Percentiles rank a stretch among this genome's conserved stretches.
These are phyloP conservation scores for Ilyonectria robusta DNA, from an alignment of 2,329 filamentous ascomycete species.

Conservation along the genomic window DNA sequence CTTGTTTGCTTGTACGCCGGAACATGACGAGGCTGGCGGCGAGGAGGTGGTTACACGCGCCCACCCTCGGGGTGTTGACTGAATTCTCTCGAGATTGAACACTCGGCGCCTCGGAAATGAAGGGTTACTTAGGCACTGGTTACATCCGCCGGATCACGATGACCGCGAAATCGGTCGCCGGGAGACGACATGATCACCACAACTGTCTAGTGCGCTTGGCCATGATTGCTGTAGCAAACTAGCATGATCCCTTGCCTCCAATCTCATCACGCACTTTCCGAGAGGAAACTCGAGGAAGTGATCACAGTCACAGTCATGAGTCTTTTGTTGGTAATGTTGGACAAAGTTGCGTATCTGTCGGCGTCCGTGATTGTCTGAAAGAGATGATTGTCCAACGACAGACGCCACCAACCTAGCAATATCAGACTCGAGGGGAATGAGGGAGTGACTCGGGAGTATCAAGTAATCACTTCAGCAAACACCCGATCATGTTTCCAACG, in stretches of 20 bases:
- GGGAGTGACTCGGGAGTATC: no score
- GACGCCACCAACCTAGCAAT: neutral
- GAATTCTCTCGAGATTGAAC: neutral
- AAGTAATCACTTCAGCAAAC: neutral
- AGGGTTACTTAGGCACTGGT: neutral
- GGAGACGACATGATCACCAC: conserved; percentile 2
- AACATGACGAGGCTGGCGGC: conserved; percentile 21
- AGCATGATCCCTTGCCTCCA: neutral
- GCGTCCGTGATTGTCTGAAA: neutral
- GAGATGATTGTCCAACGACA: conserved; percentile 9
- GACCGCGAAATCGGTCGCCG: neutral
- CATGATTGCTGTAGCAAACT: neutral
- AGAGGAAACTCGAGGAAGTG: neutral
- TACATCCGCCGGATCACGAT: neutral
- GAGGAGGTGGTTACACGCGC: neutral
- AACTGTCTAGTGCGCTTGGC: neutral
- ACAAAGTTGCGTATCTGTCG: neutral
- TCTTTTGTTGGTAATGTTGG: neutral
- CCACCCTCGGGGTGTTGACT: neutral
- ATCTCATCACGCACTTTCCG: neutral
- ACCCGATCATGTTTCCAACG: conserved; percentile 8
- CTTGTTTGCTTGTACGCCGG: conserved; percentile 23
- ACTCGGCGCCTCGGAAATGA: neutral
- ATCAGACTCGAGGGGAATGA: conserved; percentile 1
- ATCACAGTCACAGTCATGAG: neutral